A percentile compares a stretch with the other conserved stretches of the same genome.
Evolutionary conservation across 495 filamentous ascomycete genomes (phyloP).

Genomic region (Aspergillus heteromorphus): DNA sequence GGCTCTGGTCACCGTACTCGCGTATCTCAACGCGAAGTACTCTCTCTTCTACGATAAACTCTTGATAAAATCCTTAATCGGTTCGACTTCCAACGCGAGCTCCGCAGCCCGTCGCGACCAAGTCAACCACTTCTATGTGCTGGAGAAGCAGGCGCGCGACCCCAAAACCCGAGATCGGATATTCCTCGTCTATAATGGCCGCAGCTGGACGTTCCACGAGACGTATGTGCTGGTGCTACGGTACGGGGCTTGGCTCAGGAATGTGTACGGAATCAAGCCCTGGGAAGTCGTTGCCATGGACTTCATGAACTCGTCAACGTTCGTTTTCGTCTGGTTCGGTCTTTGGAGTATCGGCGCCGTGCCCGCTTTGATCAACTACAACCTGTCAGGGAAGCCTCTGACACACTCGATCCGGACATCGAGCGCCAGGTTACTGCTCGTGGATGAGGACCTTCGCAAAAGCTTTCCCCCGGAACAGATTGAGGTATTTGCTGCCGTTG

Average conservation of each 20-base stretch:
- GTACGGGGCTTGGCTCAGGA: constrained; percentile 79
- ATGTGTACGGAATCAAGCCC: constrained; percentile 59
- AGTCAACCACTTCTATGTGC: constrained; percentile 70
- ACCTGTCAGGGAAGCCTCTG: constrained; percentile 69
- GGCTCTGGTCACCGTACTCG: constrained; percentile 60
- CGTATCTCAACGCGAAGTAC: constrained; percentile 76
- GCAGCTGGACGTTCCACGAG: constrained; percentile 74
- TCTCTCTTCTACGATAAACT: constrained; percentile 60
- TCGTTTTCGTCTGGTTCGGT: constrained; percentile 78
- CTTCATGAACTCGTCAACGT: constrained; percentile 78
- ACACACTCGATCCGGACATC: constrained; percentile 73
- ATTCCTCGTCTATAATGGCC: constrained; percentile 73
- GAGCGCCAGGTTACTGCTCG: constrained; percentile 62
- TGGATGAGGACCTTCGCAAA: constrained; percentile 64
- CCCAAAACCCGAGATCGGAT: constrained; percentile 48
- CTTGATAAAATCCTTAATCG: constrained; percentile 47
- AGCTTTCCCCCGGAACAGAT: constrained; percentile 45
- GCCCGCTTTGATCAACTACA: constrained; percentile 96
- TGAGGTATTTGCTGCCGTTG: constrained; percentile 34
- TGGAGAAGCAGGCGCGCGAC: constrained; percentile 64
- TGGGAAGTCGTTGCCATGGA: constrained; percentile 85
- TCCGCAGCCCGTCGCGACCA: constrained; percentile 50
- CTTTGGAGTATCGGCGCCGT: constrained; percentile 84
- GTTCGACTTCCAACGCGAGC: constrained; percentile 33
- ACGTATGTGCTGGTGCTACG: constrained; percentile 68